Evolutionary conservation across 495 filamentous ascomycete species (phyloP).

Genomic region (Polyplosphaeria fusca): DNA sequence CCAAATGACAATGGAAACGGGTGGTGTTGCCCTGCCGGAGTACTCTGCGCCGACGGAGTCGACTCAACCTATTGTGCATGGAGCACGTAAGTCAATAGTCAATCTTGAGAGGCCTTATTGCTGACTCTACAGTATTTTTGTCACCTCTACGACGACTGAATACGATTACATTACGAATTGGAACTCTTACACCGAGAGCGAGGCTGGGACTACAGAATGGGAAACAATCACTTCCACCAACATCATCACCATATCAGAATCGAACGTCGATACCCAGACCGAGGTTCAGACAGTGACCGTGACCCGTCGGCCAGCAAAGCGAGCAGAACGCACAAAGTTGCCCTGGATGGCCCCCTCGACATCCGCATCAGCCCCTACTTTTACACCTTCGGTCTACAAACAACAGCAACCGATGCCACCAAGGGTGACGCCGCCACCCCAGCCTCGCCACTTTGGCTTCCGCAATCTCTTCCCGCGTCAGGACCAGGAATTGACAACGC

Average conservation of each 20-base stretch:
- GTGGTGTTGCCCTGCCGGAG: not conserved
- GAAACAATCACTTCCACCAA: slow-evolving; percentile 2
- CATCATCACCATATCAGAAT: not conserved
- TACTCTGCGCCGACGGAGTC: not conserved
- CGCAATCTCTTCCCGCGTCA: not conserved
- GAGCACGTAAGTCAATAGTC: not conserved
- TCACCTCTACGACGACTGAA: not conserved
- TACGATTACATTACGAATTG: not conserved
- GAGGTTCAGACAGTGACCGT: not conserved
- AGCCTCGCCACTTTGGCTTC: too few relatives aligned
- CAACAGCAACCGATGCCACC: not conserved
- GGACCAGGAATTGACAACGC: not conserved
- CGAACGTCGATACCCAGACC: not conserved
- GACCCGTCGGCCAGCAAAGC: not conserved
- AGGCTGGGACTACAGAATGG: not conserved
- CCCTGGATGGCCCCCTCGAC: too few relatives aligned
- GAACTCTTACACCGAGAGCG: slow-evolving; percentile 1
- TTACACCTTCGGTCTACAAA: not conserved
- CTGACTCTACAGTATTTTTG: not conserved
- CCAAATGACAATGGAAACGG: not conserved
- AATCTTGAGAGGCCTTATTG: not conserved
- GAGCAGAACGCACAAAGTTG: not conserved
- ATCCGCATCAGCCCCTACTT: not conserved
- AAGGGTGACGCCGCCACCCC: not conserved
- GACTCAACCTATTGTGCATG: slow-evolving; percentile 1